A percentile compares a stretch with the other conserved stretches of the same genome.
phyloP scores from a whole-genome alignment of 192 early-diverging fungal genomes.

The Coemansia reversa region DNA sequence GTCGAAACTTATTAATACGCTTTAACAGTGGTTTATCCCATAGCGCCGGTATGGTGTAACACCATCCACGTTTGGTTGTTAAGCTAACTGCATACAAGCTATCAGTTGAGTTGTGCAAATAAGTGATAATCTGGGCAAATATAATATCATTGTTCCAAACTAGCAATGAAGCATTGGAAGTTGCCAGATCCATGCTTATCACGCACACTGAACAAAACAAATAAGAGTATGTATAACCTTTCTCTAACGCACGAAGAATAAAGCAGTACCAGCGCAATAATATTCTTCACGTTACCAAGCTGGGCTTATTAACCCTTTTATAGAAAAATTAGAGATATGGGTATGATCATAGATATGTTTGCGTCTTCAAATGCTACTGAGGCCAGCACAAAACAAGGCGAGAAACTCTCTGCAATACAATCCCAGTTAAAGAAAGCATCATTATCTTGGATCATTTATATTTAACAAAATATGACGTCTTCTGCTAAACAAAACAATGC shows the following conservation, averaged over 20 bases:
- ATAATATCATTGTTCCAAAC: slow-evolving; percentile 15
- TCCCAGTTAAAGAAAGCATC: not conserved
- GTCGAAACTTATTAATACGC: slow-evolving; percentile 12
- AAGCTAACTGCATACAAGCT: slow-evolving; percentile 8
- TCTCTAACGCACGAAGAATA: not conserved
- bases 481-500: not conserved
- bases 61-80: slow-evolving; percentile 13
- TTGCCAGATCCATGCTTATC: not conserved
- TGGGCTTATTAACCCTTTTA: not conserved
- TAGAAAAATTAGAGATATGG: not conserved
- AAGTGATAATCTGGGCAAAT: not conserved
- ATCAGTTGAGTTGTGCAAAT: not conserved
- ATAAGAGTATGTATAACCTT: not conserved
- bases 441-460: not conserved
- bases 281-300: not conserved
- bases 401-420: not conserved
- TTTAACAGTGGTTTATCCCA: slow-evolving; percentile 2
- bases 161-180: not conserved
- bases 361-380: not conserved
- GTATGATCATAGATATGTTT: not conserved
- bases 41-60: slow-evolving; percentile 11
- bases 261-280: not conserved
- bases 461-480: not conserved
- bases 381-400: not conserved
- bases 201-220: not conserved